A percentile compares a stretch with the other conserved stretches of the same genome.
These are phyloP conservation scores for Maudiozyma serrabonitensis DNA, from an alignment of 805 yeast species.

Conservation along the genomic window DNA sequence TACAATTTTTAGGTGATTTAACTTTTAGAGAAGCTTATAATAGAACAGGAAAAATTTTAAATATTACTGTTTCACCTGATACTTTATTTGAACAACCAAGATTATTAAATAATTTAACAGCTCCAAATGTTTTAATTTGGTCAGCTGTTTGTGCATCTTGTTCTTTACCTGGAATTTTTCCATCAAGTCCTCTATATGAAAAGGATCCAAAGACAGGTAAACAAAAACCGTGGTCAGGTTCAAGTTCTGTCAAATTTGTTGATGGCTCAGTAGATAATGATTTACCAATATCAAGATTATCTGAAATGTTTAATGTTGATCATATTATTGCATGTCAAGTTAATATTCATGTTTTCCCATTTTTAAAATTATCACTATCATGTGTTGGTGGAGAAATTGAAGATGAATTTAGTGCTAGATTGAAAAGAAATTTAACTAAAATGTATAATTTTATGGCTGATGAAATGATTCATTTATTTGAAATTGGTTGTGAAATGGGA, in stretches of 20 bases:
- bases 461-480: constrained; percentile 70
- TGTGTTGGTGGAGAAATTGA: constrained; percentile 64
- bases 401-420: constrained; percentile 44
- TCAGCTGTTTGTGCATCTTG: constrained; percentile 88
- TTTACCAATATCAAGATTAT: constrained; percentile 74
- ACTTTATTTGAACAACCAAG: constrained; percentile 84
- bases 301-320: constrained; percentile 94
- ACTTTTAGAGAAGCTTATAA: constrained; percentile 91
- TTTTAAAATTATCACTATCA: constrained; percentile 55
- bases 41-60: constrained; percentile 80
- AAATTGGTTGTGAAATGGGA: constrained; percentile 67
- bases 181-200: constrained; percentile 73
- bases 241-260: constrained; percentile 62
- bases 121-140: constrained; percentile 73
- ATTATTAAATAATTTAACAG: constrained; percentile 63
- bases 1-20: constrained; percentile 69
- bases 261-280: constrained; percentile 95
- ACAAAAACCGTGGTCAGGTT: constrained; percentile 68
- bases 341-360: constrained; percentile 88
- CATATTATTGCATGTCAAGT: constrained; percentile 96
- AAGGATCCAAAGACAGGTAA: constrained; percentile 65
- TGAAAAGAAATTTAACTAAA: constrained; percentile 42
- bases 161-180: constrained; percentile 82
- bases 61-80: constrained; percentile 86
- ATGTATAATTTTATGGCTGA: constrained; percentile 50